Percentiles rank a stretch among this genome's conserved stretches.
These are phyloP conservation scores for Parmales sp. DNA, from an alignment of 108 stramenopile genomes.

Conservation along the genomic window DNA sequence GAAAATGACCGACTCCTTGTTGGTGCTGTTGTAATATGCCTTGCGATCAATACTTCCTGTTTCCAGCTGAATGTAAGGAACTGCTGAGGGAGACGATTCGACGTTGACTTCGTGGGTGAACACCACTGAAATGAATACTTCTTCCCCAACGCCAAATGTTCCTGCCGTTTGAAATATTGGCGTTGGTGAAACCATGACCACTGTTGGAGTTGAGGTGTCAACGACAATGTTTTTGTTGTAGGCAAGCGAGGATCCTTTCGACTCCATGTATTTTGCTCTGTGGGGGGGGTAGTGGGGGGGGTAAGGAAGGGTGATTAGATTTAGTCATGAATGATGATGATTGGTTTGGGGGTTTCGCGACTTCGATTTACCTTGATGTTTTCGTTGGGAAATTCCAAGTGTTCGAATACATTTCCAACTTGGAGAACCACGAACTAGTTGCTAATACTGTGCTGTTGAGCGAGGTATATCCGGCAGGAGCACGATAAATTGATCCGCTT, in stretches of 20 bases:
- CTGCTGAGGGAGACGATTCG: background rate
- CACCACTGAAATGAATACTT: background rate
- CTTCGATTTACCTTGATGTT: background rate
- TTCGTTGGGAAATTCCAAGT: background rate
- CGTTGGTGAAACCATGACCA: background rate
- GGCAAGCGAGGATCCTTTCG: background rate
- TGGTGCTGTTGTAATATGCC: background rate
- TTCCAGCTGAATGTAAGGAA: background rate
- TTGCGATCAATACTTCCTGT: background rate
- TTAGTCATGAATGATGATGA: too few species aligned
- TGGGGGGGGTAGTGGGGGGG: too few species aligned
- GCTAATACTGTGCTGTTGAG: too few species aligned
- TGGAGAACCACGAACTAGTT: too few species aligned
- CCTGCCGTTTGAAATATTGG: background rate
- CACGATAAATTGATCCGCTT: too few species aligned
- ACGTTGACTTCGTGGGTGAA: background rate
- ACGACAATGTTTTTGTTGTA: background rate
- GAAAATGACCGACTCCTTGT: background rate
- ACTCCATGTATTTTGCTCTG: background rate
- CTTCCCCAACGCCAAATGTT: slow-evolving; percentile 2
- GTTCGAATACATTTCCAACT: background rate
- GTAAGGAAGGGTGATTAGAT: too few species aligned
- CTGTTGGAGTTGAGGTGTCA: slow-evolving; percentile 5
- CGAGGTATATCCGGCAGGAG: too few species aligned
- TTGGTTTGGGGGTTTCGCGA: too few species aligned